These are phyloP conservation scores for Xylariaceae sp. DNA, from an alignment of 2,329 filamentous ascomycete species.

Conservation along the genomic window DNA sequence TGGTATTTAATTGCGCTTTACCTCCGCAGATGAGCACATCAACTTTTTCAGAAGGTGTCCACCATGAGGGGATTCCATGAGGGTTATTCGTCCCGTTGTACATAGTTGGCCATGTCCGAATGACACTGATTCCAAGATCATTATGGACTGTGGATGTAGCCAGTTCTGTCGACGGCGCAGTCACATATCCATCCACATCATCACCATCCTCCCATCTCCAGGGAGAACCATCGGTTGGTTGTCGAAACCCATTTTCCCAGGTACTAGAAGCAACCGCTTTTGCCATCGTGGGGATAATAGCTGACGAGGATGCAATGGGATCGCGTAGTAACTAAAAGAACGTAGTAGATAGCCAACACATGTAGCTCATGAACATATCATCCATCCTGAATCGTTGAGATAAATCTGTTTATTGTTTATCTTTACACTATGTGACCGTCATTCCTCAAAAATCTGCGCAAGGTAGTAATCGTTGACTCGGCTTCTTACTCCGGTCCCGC, in stretches of 20 bases:
- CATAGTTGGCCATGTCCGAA: slow-evolving; percentile 42
- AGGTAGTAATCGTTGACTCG: too few relatives aligned
- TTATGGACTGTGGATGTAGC: slow-evolving; percentile 38
- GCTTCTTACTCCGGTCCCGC: too few relatives aligned
- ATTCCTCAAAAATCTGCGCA: too few relatives aligned
- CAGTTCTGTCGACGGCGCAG: slow-evolving; percentile 35
- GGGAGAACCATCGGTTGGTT: slow-evolving; percentile 17
- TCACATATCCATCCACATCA: slow-evolving; percentile 31
- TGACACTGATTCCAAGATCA: slow-evolving; percentile 37
- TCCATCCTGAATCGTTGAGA: too few relatives aligned
- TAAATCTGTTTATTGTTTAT: too few relatives aligned
- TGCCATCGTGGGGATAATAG: too few relatives aligned
- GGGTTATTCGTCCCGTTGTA: slow-evolving; percentile 41
- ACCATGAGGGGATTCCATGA: slow-evolving; percentile 38
- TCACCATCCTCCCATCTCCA: slow-evolving; percentile 21
- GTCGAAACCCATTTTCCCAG: slow-evolving; percentile 36
- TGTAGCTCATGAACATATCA: too few relatives aligned
- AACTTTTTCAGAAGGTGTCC: slow-evolving; percentile 39
- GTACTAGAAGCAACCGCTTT: slow-evolving; percentile 28
- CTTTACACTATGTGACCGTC: too few relatives aligned
- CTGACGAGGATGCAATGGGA: too few relatives aligned
- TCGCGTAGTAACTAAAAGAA: too few relatives aligned
- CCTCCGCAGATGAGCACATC: slow-evolving; percentile 46
- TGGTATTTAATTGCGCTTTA: slow-evolving; percentile 32
- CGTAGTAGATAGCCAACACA: too few relatives aligned